A percentile compares a stretch with the other conserved stretches of the same genome.
Evolutionary conservation across 78 protist species (phyloP).

Genomic region (Dictyostelium firmibasis): DNA sequence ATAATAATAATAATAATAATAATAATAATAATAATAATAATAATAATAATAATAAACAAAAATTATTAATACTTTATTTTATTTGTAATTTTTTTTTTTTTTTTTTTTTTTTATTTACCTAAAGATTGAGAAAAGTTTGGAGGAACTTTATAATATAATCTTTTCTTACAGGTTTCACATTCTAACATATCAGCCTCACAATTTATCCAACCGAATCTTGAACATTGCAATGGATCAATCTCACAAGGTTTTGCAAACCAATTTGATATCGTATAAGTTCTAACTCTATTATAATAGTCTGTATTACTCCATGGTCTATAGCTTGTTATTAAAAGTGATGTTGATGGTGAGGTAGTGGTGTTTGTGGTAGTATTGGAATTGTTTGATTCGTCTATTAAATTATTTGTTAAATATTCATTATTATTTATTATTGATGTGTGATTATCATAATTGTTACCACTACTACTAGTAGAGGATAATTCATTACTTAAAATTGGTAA

Average conservation of each 20-base stretch:
- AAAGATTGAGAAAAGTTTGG: neutral
- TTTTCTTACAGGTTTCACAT: constrained; percentile 44
- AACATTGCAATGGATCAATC: constrained; percentile 60
- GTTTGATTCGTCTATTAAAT: neutral
- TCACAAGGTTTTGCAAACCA: constrained; percentile 70
- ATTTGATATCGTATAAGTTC: constrained; percentile 13
- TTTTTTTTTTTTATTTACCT: neutral
- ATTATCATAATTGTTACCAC: neutral
- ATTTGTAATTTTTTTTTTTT: too few species aligned
- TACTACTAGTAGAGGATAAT: neutral
- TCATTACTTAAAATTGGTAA: neutral
- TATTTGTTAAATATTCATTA: neutral
- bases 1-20: neutral
- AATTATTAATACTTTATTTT: neutral
- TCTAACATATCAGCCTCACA: constrained; percentile 72
- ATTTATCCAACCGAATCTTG: constrained; percentile 75
- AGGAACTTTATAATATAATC: constrained; percentile 43
- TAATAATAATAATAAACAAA: neutral
- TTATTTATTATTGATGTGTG: neutral
- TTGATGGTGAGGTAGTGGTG: neutral
- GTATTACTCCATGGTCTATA: constrained; percentile 56
- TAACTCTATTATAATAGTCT: constrained; percentile 51
- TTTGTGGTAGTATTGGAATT: too few species aligned
- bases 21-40: neutral
- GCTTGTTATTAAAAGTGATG: neutral